Evolutionary conservation across 2,329 filamentous ascomycete species (phyloP), one percentile per base, ranked within the genome.

Genomic region (Emydomyces testavorans): DNA sequence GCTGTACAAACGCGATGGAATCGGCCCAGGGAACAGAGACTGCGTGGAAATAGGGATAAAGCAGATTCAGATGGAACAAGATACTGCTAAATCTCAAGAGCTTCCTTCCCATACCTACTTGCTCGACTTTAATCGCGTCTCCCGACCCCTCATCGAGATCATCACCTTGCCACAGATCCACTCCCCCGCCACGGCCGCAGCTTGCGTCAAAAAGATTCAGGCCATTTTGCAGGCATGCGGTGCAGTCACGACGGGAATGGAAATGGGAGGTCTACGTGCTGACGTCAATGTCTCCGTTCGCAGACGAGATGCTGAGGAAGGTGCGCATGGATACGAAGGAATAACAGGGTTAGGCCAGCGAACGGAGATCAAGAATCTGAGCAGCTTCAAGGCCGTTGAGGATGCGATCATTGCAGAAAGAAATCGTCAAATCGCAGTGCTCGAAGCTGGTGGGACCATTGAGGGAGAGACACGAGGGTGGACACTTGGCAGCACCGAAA

Each of bases 21-120:
- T 94, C 52, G 81, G 82, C 0, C 72, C 78, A 0, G 76, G 85
- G 57, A 83, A 88, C 57, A 83, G 83, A 0, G 72, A 82, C 15
- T 68, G 73, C n/a, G 67, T 94, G 16, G 73, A 71, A 0, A 75
- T 98, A 42, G 82, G 84, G 24, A 94, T 98, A 60, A 85, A 92
- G 64, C 92, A 96, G 65, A 77, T 98, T 6, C 92, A 98, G 66
- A 82, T 98, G 71, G 92, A 98, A 68, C 92, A 98, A 67, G 92
- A 98, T 63, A 96, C 92, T 0, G 92, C 89, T 55, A 96, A 96
- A 67, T 95, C 90, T 0, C 76, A 89, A 32, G 81, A 85, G 23
- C 82, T 90, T 56, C 78, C 83, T 1, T 79, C 78, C 10, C 80
- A 77, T 10, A 77, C 77, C 4, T 80, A 89, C 54, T 81, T 93